These are phyloP conservation scores for Trametes sp. DNA, from an alignment of 1,284 basidiomycete genomes.

Conservation along the genomic window DNA sequence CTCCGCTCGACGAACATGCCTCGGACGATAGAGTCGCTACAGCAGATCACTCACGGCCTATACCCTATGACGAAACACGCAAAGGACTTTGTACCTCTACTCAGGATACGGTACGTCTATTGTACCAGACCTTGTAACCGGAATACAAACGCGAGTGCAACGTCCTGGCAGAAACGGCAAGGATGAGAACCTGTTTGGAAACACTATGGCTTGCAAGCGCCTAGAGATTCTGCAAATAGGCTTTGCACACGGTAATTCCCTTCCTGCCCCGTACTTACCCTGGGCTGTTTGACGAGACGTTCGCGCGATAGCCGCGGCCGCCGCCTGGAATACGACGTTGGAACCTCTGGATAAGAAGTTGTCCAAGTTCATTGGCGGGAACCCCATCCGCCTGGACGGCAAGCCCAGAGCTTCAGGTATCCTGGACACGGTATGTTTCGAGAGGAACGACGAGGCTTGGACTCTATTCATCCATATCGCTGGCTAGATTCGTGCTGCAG, in stretches of 20 bases:
- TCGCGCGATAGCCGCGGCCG: slow-evolving; percentile 61
- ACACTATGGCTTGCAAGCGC: slow-evolving; percentile 71
- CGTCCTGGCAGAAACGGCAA: slow-evolving; percentile 65
- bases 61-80: slow-evolving; percentile 65
- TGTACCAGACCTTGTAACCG: too few species aligned
- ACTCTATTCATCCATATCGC: neutral
- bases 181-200: slow-evolving; percentile 80
- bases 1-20: slow-evolving; percentile 80
- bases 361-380: slow-evolving; percentile 75
- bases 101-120: slow-evolving; percentile 62
- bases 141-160: neutral
- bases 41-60: slow-evolving; percentile 76
- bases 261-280: neutral
- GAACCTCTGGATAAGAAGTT: slow-evolving; percentile 69
- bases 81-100: slow-evolving; percentile 53
- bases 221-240: slow-evolving; percentile 67
- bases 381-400: slow-evolving; percentile 76
- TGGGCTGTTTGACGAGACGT: neutral
- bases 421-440: slow-evolving; percentile 71
- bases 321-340: slow-evolving; percentile 70
- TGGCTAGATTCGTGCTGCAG: slow-evolving; percentile 66
- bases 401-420: slow-evolving; percentile 81
- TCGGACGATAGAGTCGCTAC: slow-evolving; percentile 79
- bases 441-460: neutral
- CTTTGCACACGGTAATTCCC: slow-evolving; percentile 59